phyloP scores from a whole-genome alignment of 2,329 filamentous ascomycete genomes.

The Biscogniauxia marginata region DNA sequence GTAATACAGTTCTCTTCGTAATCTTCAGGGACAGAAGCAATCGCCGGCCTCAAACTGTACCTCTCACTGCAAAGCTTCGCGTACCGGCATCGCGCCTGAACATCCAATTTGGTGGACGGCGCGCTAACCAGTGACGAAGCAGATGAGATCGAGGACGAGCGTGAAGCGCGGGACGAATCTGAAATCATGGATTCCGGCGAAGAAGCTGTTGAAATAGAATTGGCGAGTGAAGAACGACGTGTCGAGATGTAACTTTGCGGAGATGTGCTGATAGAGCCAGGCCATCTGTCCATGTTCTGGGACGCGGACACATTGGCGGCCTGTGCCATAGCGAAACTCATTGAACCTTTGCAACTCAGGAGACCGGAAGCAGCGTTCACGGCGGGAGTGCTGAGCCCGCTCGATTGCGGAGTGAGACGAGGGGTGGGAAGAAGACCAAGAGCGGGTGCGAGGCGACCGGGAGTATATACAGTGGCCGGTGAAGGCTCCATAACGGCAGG shows the following conservation, averaged over 20 bases:
- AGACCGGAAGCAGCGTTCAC: slow-evolving; percentile 53
- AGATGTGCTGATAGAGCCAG: slow-evolving; percentile 47
- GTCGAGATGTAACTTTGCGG: slow-evolving; percentile 49
- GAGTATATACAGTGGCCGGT: slow-evolving; percentile 41
- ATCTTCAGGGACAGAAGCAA: slow-evolving; percentile 58
- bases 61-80: slow-evolving; percentile 59
- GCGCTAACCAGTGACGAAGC: slow-evolving; percentile 60
- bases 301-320: slow-evolving; percentile 44
- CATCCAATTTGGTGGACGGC: slow-evolving; percentile 57
- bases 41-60: slow-evolving; percentile 49
- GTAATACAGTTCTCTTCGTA: slow-evolving; percentile 50
- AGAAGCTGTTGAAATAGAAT: slow-evolving; percentile 60
- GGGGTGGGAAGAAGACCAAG: slow-evolving; percentile 58
- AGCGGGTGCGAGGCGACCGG: slow-evolving; percentile 49
- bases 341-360: slow-evolving; percentile 51
- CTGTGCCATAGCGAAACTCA: slow-evolving; percentile 61
- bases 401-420: slow-evolving; percentile 55
- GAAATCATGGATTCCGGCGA: slow-evolving; percentile 69
- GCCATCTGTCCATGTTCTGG: slow-evolving; percentile 55
- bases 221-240: slow-evolving; percentile 63
- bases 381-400: slow-evolving; percentile 59
- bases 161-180: slow-evolving; percentile 59
- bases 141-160: slow-evolving; percentile 64
- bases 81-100: slow-evolving; percentile 63
- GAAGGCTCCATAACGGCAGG: slow-evolving; percentile 52